phyloP scores from a whole-genome alignment of 495 filamentous ascomycete species.

The Podospora pseudoanserina region DNA sequence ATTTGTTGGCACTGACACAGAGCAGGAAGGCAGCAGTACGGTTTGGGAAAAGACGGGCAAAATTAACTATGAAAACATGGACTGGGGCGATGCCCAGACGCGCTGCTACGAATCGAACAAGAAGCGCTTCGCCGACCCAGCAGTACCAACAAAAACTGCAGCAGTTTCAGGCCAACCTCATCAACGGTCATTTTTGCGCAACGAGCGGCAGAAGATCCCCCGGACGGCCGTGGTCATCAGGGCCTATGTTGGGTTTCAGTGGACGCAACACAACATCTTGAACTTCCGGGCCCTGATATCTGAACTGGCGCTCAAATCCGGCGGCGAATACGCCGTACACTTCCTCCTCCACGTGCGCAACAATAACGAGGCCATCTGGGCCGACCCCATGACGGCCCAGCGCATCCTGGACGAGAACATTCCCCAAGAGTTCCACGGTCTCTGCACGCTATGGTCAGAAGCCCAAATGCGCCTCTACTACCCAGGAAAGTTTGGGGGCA shows the following conservation, averaged over 20 bases:
- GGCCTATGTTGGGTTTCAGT: constrained; percentile 65
- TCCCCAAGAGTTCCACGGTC: constrained; percentile 82
- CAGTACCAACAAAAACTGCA: neutral
- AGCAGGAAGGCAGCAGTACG: constrained; percentile 62
- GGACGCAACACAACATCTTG: constrained; percentile 63
- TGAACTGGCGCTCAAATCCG: constrained; percentile 68
- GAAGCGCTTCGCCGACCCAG: constrained; percentile 51
- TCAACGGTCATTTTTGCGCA: constrained; percentile 7
- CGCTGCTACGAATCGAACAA: constrained; percentile 65
- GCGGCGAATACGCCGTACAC: constrained; percentile 75
- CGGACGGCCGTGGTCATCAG: constrained; percentile 73
- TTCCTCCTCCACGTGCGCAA: constrained; percentile 78
- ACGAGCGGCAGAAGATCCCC: constrained; percentile 37
- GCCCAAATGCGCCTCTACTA: constrained; percentile 86
- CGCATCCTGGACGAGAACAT: constrained; percentile 63
- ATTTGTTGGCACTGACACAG: constrained; percentile 71
- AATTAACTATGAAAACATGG: constrained; percentile 68
- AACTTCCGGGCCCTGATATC: constrained; percentile 77
- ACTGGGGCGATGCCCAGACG: constrained; percentile 74
- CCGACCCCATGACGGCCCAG: constrained; percentile 53
- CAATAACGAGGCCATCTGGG: constrained; percentile 59
- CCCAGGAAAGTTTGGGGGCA: constrained; percentile 65
- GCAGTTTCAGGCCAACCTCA: neutral
- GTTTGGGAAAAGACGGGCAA: constrained; percentile 68
- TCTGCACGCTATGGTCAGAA: constrained; percentile 91